Evolutionary conservation across 148 eudicot species (phyloP), one percentile per base, ranked within the genome.

Genomic region (Silene conica): DNA sequence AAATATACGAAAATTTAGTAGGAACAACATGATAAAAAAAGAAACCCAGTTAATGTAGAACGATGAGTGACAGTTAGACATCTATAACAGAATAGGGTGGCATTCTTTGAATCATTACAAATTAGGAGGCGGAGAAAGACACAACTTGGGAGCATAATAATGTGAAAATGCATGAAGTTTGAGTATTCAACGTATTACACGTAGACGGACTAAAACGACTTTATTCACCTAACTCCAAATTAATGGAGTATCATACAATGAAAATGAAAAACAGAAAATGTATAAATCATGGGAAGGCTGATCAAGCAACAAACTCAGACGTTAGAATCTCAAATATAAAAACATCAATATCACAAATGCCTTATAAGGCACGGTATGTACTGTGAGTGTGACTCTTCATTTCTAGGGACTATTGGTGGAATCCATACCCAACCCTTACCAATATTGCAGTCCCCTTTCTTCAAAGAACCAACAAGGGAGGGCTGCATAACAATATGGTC

Each of bases 91-190:
- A 18, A 66, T 6, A 41, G 6, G 6, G 43, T 26, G 67, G 28
- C 43, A 26, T 63, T 63, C 45, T 63, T 63, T 28, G 19, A 63
- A 13, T 63, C 67, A 28, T 63, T 63, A 26, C 67, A 31, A 15
- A 63, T 28, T 26, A 66, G 50, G 23, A 41, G 19, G 23, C 34
- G 25, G 57, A 1, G 11, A 23, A 22, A 22, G 52, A 46, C 38
- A 14, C 13, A 22, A 69, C 23, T 21, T 5, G 25, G 57, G 55
- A 43, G 70, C 55, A 43, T 19, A 41, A 67, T 67, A 20, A 12
- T 25, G 3, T 2, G 19, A 68, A 67, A 46, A 48, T 68, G 28
- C 38, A 25, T 21, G 45, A 13, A 48, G 20, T 67, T 14, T 5
- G 28, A 20, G 58, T 55, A 69, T 48, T 46, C 8, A 21, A 68